Conservation (phyloP, 306 rosid species). For the Cucurbita maxima region DNA sequence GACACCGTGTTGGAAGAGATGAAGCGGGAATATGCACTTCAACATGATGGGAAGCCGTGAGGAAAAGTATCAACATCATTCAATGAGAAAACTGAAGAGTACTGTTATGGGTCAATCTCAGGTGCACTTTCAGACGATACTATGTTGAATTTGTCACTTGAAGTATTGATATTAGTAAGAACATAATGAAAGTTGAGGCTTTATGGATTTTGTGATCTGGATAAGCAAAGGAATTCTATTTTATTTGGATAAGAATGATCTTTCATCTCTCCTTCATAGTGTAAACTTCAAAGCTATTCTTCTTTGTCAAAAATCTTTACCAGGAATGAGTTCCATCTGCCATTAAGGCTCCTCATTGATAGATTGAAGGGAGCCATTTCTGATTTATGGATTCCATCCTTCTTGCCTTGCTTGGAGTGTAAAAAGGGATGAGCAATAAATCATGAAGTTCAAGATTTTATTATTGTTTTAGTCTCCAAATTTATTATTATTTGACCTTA, state of each 20-base stretch:
- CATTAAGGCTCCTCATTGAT: neutral
- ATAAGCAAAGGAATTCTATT: neutral
- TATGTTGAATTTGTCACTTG: neutral
- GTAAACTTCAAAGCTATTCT: neutral
- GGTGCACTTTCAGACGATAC: neutral
- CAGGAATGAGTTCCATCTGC: neutral
- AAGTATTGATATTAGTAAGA: neutral
- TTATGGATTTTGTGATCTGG: neutral
- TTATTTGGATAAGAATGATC: neutral
- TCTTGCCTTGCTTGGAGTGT: neutral
- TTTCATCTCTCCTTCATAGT: neutral
- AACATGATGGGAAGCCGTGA: neutral
- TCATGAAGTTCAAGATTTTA: neutral
- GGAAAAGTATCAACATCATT: neutral
- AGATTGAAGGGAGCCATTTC: neutral
- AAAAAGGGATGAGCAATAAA: neutral
- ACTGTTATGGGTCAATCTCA: neutral
- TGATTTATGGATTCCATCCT: neutral
- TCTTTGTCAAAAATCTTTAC: neutral
- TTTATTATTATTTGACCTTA: too few species aligned
- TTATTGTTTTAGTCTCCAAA: neutral
- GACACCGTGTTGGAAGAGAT: neutral
- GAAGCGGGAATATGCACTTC: conserved; percentile 1
- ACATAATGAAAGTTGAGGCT: neutral
- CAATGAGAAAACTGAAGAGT: neutral